These are phyloP conservation scores for Glonium stellatum DNA, from an alignment of 495 filamentous ascomycete genomes.

Conservation along the genomic window DNA sequence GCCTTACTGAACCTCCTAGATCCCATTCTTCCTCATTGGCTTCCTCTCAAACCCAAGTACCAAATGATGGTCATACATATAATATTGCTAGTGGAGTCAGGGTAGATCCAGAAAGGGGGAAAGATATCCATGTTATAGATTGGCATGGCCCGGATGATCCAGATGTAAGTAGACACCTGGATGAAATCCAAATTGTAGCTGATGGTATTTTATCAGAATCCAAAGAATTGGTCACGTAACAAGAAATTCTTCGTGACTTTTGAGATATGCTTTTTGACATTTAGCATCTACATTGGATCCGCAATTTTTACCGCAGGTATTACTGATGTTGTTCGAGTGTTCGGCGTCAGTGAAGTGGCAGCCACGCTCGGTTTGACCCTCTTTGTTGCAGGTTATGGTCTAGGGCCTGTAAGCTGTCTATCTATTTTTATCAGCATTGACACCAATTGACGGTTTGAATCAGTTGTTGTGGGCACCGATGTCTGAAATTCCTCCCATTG, in stretches of 20 bases:
- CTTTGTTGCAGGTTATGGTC: no score
- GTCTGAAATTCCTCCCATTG: conserved; percentile 9
- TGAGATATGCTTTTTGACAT: conserved; percentile 17
- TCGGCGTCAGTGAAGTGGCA: conserved; percentile 15
- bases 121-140: conserved; percentile 1
- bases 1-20: neutral
- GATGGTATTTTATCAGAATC: no score
- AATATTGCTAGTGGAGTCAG: conserved; percentile 32
- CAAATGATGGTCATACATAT: conserved; percentile 5
- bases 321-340: conserved; percentile 6
- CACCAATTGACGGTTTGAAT: no score
- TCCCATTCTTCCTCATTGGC: neutral
- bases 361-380: conserved; percentile 19
- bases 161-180: no score
- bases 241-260: conserved; percentile 4
- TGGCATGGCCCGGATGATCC: conserved; percentile 10
- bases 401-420: no score
- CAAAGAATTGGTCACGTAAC: conserved; percentile 11
- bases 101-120: conserved; percentile 25
- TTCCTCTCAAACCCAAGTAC: neutral
- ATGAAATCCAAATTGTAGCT: no score
- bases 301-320: conserved; percentile 18
- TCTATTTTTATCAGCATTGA: no score
- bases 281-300: conserved; percentile 13
- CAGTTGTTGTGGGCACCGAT: no score